Base-by-base conservation (phyloP, 2,329 filamentous ascomycete genomes). In the Westerdykella ornata region DNA sequence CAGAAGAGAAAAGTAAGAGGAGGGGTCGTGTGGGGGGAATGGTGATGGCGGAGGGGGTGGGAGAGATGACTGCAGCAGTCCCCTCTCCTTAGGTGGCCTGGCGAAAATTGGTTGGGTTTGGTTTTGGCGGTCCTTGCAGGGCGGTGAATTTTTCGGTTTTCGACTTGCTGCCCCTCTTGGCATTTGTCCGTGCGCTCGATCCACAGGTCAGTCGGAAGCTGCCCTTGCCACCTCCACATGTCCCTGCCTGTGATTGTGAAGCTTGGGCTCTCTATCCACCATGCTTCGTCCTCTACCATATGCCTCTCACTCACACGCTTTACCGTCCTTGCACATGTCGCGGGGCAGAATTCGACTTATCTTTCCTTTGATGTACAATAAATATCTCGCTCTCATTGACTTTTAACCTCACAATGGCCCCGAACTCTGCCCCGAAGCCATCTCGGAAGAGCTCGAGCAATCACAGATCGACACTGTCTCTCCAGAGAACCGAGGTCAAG, bases 401-500 rank as follows among this genome's bases (percentile, higher is more conserved):
- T 7, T 30, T 5, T 18, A 15, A 7, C 11, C 14, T 16, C 31
- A n/a, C 17, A 7, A 33, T 33, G 22, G 8, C 22, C 22, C 12
- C 22, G 22, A 26, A 60, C 11, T 53, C 42, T n/a, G 55, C 53
- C 20, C 55, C 59, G 6, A 60, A 59, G 34, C 54, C 57, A 11
- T 42, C 53, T 38, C 67, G 71, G 38, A 71, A 72, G 49, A 74
- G 67, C 48, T 61, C 66, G 40, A 60, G 65, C 35, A 63, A 67
- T 35, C 83, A 85, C 59, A 71, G 82, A 47, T 81, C 78, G 42
- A 85, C 82, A 1, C 62, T 85, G 35, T 84, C 82, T 13, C 67
- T 85, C 15, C 79, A 82, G 51, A 84, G 84, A 59, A 87, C 82
- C 2, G 81, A 88, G 60, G 76, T 89, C 46, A 69, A 77, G 36